phyloP scores from a whole-genome alignment of 2,329 filamentous ascomycete species.

The Fusarium acutatum region DNA sequence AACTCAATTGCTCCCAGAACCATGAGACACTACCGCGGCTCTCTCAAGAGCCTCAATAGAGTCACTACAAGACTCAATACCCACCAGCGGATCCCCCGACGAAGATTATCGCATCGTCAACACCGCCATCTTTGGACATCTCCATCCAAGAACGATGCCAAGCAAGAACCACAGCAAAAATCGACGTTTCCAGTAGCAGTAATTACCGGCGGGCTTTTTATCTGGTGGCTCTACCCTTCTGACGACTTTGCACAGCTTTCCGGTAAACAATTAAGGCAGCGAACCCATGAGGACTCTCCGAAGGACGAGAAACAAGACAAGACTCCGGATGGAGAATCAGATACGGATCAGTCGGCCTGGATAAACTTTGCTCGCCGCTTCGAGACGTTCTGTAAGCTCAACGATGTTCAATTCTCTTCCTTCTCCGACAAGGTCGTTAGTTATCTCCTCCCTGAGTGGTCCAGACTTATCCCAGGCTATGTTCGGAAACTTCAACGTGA shows the following conservation, averaged over 20 bases:
- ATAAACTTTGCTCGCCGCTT: constrained; percentile 57
- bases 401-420: constrained; percentile 63
- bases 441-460: constrained; percentile 84
- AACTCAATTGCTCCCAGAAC: constrained; percentile 14
- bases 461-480: constrained; percentile 76
- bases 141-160: constrained; percentile 20
- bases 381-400: constrained; percentile 62
- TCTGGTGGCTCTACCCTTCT: constrained; percentile 56
- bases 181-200: constrained; percentile 45
- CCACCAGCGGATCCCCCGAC: constrained; percentile 22
- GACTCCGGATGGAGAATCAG: constrained; percentile 21
- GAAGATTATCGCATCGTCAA: constrained; percentile 27
- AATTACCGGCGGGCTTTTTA: constrained; percentile 49
- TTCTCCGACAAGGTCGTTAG: constrained; percentile 70
- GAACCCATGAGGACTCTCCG: constrained; percentile 1
- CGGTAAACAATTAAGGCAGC: constrained; percentile 10
- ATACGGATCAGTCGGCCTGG: constrained; percentile 55
- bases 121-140: constrained; percentile 31
- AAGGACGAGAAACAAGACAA: constrained; percentile 23
- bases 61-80: constrained; percentile 25
- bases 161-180: constrained; percentile 35
- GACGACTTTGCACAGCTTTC: constrained; percentile 53
- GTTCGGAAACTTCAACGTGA: constrained; percentile 86
- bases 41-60: constrained; percentile 33
- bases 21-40: constrained; percentile 38